These are phyloP conservation scores for Cenchrus purpureus DNA, from an alignment of 176 grass and related monocot genomes.

Conservation along the genomic window DNA sequence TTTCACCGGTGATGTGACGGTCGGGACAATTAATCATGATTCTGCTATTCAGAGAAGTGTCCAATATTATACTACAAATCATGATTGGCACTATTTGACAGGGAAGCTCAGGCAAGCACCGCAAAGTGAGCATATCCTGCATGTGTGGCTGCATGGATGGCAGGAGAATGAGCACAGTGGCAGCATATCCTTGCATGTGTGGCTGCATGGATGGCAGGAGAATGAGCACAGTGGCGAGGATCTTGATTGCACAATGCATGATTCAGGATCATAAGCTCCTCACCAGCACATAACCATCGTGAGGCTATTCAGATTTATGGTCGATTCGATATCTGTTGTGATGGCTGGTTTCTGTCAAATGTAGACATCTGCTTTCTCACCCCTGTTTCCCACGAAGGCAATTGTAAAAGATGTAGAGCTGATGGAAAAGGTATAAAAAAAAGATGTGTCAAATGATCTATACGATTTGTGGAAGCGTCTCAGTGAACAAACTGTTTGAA, in stretches of 20 bases:
- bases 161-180: too few species aligned
- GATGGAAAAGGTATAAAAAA: neutral
- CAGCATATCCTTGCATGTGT: neutral
- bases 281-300: neutral
- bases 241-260: neutral
- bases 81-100: too few species aligned
- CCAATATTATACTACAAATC: too few species aligned
- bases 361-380: constrained; percentile 1
- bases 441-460: neutral
- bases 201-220: neutral
- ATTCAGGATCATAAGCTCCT: neutral
- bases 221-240: neutral
- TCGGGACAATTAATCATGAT: too few species aligned
- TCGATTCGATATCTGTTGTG: neutral
- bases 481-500: constrained; percentile 1
- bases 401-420: constrained; percentile 48
- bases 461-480: constrained; percentile 24
- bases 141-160: too few species aligned
- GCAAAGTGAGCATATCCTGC: too few species aligned
- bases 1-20: too few species aligned
- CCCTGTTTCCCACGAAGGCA: constrained; percentile 6
- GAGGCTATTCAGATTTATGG: constrained; percentile 17
- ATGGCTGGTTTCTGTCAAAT: constrained; percentile 1
- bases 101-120: too few species aligned
- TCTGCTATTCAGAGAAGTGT: too few species aligned